A percentile compares a stretch with the other conserved stretches of the same genome.
phyloP scores from a whole-genome alignment of 1,284 basidiomycete species.

The Earliella scabrosa region DNA sequence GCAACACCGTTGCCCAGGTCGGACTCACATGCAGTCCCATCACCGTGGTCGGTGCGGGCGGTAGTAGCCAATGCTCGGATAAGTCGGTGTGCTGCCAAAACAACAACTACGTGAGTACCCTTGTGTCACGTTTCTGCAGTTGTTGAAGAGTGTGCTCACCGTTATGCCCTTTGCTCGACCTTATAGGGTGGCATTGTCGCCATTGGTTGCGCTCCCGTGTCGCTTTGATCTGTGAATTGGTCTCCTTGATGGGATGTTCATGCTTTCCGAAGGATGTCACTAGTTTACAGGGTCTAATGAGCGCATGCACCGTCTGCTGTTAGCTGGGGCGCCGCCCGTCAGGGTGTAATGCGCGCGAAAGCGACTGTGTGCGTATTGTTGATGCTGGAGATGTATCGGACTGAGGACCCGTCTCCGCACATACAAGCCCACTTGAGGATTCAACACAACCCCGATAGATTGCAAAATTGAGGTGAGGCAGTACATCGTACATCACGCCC shows the following conservation, averaged over 20 bases:
- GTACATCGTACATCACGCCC: neutral
- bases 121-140: too few species aligned
- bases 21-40: slow-evolving; percentile 23
- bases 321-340: neutral
- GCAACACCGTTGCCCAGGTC: slow-evolving; percentile 11
- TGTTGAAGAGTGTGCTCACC: neutral
- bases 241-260: too few species aligned
- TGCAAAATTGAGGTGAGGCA: too few species aligned
- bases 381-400: too few species aligned
- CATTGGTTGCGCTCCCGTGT: slow-evolving; percentile 26
- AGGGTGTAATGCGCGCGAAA: too few species aligned
- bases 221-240: slow-evolving; percentile 16
- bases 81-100: slow-evolving; percentile 27
- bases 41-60: slow-evolving; percentile 21
- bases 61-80: slow-evolving; percentile 12
- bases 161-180: neutral
- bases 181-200: slow-evolving; percentile 24
- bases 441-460: too few species aligned
- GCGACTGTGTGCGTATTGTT: too few species aligned
- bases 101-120: slow-evolving; percentile 27
- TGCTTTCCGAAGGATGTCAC: too few species aligned
- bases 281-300: too few species aligned
- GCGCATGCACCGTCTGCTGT: neutral
- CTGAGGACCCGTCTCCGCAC: too few species aligned
- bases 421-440: too few species aligned